These are phyloP conservation scores for Thraustochytrium striatum DNA, from an alignment of 352 stramenopile species.

Conservation along the genomic window DNA sequence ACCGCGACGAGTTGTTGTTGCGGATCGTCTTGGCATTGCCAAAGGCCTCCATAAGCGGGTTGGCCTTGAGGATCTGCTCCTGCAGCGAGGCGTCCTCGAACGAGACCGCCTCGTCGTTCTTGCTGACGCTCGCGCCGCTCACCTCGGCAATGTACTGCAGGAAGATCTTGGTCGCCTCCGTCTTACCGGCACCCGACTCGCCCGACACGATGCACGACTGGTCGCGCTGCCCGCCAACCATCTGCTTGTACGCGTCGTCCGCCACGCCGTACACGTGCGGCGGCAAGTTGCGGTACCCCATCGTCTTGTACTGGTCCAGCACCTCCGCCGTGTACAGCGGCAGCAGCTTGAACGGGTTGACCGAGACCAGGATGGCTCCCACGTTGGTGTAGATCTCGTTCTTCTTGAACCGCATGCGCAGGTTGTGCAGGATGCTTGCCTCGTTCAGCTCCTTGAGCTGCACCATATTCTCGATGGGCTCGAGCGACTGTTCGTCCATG, in stretches of 20 bases:
- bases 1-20: constrained; percentile 90
- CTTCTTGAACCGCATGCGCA: constrained; percentile 71
- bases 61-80: constrained; percentile 76
- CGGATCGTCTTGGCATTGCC: constrained; percentile 84
- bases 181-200: constrained; percentile 89
- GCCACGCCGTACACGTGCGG: constrained; percentile 85
- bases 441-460: constrained; percentile 53
- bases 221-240: constrained; percentile 67
- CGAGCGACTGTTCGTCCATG: constrained; percentile 47
- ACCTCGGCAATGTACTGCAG: constrained; percentile 90
- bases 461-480: constrained; percentile 52
- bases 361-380: constrained; percentile 54
- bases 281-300: constrained; percentile 60
- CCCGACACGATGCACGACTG: constrained; percentile 86
- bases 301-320: constrained; percentile 47
- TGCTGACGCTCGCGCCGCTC: constrained; percentile 36
- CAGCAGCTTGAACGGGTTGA: constrained; percentile 55
- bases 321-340: constrained; percentile 51
- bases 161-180: constrained; percentile 91
- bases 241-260: constrained; percentile 74
- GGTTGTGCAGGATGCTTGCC: constrained; percentile 52
- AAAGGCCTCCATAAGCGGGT: constrained; percentile 80
- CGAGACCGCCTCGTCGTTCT: not conserved
- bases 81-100: constrained; percentile 29
- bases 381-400: constrained; percentile 52